Evolutionary conservation across 225 moss, liverwort and hornwort species (phyloP).

Genomic region (Physcomitrellopsis africana): DNA sequence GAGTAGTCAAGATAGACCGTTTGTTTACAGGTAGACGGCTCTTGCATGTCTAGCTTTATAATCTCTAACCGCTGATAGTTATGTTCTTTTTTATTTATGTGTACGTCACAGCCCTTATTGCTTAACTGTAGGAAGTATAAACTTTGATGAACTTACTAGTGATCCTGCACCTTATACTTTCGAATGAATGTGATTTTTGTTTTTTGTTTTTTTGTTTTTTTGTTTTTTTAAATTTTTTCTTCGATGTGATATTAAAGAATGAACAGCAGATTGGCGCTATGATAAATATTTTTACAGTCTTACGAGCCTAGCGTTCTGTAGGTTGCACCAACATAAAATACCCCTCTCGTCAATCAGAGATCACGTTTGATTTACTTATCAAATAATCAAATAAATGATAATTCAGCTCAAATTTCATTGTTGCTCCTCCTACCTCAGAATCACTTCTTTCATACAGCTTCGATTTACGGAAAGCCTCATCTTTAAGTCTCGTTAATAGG

Average conservation of each 20-base stretch:
- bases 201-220: no score
- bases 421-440: background rate
- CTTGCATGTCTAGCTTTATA: background rate
- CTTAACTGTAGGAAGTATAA: background rate
- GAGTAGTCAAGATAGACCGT: background rate
- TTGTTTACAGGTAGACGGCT: constrained; percentile 5
- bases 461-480: background rate
- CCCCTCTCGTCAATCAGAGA: background rate
- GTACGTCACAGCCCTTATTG: background rate
- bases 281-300: background rate
- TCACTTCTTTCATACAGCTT: background rate
- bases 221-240: no score
- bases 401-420: background rate
- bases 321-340: background rate
- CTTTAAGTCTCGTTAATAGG: background rate
- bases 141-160: background rate
- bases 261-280: background rate
- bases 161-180: background rate
- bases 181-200: background rate
- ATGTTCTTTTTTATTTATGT: no score
- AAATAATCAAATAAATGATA: background rate
- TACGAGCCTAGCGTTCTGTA: background rate
- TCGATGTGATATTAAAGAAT: no score
- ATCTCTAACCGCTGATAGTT: background rate
- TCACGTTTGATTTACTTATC: background rate